A percentile compares a stretch with the other conserved stretches of the same genome.
Conservation (phyloP, 1,139 yeast species). For the Diutina sp. region DNA sequence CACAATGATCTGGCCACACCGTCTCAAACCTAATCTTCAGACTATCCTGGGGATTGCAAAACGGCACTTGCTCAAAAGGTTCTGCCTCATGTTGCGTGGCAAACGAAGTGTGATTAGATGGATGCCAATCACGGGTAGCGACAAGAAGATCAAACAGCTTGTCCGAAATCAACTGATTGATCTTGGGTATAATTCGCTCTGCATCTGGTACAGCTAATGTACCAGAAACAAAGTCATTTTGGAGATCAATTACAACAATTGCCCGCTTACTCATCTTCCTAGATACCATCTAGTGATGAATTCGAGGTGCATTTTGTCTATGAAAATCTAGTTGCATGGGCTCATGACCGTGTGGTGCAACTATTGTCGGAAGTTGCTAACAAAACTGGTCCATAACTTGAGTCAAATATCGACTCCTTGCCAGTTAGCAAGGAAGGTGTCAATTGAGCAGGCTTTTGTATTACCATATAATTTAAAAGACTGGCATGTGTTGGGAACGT, state of each 20-base stretch:
- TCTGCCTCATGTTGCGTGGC: slow-evolving; percentile 50
- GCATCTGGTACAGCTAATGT: slow-evolving; percentile 64
- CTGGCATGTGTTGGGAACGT: too few species aligned
- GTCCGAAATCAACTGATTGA: slow-evolving; percentile 27
- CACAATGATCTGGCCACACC: slow-evolving; percentile 90
- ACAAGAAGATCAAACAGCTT: slow-evolving; percentile 50
- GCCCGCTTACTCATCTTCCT: slow-evolving; percentile 21
- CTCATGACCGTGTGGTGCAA: not conserved
- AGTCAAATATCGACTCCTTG: too few species aligned
- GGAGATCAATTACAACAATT: slow-evolving; percentile 64
- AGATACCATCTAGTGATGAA: not conserved
- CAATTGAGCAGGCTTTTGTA: too few species aligned
- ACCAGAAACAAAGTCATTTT: slow-evolving; percentile 73
- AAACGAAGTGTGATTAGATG: slow-evolving; percentile 64
- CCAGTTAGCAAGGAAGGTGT: too few species aligned
- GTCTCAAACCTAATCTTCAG: slow-evolving; percentile 20
- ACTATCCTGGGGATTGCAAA: slow-evolving; percentile 36
- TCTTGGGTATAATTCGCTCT: slow-evolving; percentile 37
- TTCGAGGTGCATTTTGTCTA: not conserved
- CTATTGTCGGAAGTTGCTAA: too few species aligned
- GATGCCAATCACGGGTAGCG: slow-evolving; percentile 89
- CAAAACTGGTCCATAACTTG: too few species aligned
- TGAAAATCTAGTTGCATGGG: not conserved
- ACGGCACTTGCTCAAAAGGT: slow-evolving; percentile 40
- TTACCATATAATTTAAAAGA: too few species aligned